Base-by-base conservation (phyloP, 2,329 filamentous ascomycete species). In the Aspergillus puulaauensis region DNA sequence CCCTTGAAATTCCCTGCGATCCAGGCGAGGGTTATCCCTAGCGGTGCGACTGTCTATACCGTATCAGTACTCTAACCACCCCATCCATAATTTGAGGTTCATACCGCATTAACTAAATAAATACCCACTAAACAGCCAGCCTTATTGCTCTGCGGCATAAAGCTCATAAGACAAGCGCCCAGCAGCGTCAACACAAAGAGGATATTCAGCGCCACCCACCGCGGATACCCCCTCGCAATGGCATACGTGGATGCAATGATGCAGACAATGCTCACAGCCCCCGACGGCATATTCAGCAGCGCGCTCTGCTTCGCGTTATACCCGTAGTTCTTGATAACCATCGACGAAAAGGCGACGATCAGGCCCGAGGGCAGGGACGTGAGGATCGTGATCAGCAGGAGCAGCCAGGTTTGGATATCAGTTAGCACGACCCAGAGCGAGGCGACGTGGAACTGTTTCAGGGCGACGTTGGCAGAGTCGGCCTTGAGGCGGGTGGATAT, bases 1-100 rank as follows among this genome's bases (percentile, higher is more conserved):
- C 78, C 79, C 8, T 77, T 78, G 40, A 77, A 75, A 54, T 82
- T 82, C 4, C 71, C 75, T 5, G 76, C 75, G 9, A 78, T 78
- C 75, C 75, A 79, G 0, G 74, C 73, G 27, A 75, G 74, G 24
- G 79, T 67, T 8, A 80, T 57, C 14, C 76, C 77, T 23, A 79
- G 65, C 1, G 73, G 68, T 5, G 75, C 74, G n/a, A 76, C 75
- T 21, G 77, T 76, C 45, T 67, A n/a, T n/a, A 8, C 8, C 15
- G n/a, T 39, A 17, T 6, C 39, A n/a, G 6, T 19, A 24, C 2
- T 5, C 3, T 8, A 40, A 39, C 3, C 7, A 17, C 68, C 9
- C 2, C 3, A 31, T 31, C 27, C 3, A 11, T 11, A 31, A 3
- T 31, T 11, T 3, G 21, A 9, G 8, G 9, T 17, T 33, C 57